These are phyloP conservation scores for Cercospora sojina DNA, from an alignment of 2,329 filamentous ascomycete species.

Conservation along the genomic window DNA sequence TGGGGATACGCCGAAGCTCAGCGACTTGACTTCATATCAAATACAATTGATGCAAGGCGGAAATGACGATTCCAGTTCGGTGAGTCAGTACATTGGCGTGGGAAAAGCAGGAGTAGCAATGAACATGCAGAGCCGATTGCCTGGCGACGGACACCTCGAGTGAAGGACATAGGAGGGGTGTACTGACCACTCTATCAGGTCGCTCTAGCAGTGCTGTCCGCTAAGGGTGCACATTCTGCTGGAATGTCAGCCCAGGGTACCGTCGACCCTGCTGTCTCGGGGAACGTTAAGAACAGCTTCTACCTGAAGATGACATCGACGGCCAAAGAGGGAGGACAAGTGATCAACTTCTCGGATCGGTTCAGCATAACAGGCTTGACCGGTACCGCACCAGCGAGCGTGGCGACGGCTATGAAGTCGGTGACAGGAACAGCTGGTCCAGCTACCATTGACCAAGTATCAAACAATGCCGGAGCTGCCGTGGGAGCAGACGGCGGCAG, in stretches of 20 bases:
- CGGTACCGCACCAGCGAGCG: constrained; percentile 53
- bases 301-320: constrained; percentile 61
- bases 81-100: constrained; percentile 34
- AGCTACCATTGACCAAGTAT: constrained; percentile 37
- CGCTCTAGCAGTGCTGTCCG: constrained; percentile 2
- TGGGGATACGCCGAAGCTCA: constrained; percentile 50
- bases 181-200: neutral
- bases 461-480: constrained; percentile 28
- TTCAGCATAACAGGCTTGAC: constrained; percentile 67
- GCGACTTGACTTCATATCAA: constrained; percentile 55
- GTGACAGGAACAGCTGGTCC: constrained; percentile 43
- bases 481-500: constrained; percentile 23
- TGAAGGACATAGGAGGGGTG: neutral
- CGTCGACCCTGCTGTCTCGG: constrained; percentile 28
- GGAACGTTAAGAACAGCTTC: constrained; percentile 49
- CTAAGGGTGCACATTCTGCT: constrained; percentile 13
- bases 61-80: constrained; percentile 51
- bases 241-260: constrained; percentile 19
- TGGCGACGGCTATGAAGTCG: constrained; percentile 40
- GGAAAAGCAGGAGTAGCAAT: neutral
- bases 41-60: constrained; percentile 62
- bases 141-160: neutral
- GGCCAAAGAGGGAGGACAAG: constrained; percentile 54
- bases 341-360: constrained; percentile 61
- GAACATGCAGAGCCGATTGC: neutral